Percentiles rank a stretch among this genome's conserved stretches.
Evolutionary conservation across 208 protist species (phyloP).

Genomic region (Novymonas esmeraldas): DNA sequence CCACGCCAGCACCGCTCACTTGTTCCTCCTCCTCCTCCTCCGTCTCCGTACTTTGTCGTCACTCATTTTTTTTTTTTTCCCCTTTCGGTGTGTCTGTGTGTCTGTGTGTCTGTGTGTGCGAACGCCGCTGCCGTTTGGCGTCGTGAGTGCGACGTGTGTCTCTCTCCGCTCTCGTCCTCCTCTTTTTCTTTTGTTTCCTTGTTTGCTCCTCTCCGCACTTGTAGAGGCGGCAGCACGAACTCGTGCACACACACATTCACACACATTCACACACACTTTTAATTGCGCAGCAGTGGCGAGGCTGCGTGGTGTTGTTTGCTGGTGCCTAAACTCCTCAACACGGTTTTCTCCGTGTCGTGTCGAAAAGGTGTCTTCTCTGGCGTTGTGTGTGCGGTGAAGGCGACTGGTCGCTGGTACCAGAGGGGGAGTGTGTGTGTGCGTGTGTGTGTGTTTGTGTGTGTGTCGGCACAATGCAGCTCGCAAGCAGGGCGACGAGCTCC

Average conservation of each 20-base stretch:
- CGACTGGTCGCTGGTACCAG: no score
- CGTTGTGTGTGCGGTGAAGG: no score
- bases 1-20: no score
- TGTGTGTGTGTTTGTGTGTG: not conserved
- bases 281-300: not conserved
- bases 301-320: not conserved
- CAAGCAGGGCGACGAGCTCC: slow-evolving; percentile 14
- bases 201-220: no score
- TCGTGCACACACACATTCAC: not conserved
- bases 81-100: not conserved
- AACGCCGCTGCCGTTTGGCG: not conserved
- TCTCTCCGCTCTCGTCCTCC: not conserved
- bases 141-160: not conserved
- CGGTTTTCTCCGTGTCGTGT: no score
- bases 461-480: slow-evolving; percentile 2
- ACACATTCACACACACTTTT: no score
- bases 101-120: not conserved
- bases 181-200: not conserved
- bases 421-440: no score
- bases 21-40: no score
- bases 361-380: no score
- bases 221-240: not conserved
- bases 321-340: no score
- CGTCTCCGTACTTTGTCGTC: no score
- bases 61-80: not conserved